Evolutionary conservation across 192 early-diverging fungal genomes (phyloP).

Genomic region (Coemansia erecta): DNA sequence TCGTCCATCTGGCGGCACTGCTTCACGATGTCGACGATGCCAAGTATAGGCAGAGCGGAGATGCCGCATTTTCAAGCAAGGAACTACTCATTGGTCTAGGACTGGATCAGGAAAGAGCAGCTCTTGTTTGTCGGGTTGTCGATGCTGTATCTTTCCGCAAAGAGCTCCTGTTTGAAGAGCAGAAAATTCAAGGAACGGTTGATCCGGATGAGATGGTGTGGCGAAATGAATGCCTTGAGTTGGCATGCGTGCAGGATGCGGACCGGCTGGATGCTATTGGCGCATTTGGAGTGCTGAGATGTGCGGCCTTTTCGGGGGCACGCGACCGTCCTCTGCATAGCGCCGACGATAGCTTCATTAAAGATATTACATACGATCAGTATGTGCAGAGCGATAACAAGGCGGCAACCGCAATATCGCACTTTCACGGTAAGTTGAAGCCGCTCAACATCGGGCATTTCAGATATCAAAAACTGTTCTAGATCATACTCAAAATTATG

Average conservation of each 20-base stretch:
- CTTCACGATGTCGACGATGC: constrained; percentile 71
- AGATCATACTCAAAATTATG: not conserved
- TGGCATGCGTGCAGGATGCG: constrained; percentile 71
- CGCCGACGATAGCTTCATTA: constrained; percentile 50
- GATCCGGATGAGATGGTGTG: constrained; percentile 45
- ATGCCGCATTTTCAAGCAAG: constrained; percentile 44
- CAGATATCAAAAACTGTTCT: not conserved
- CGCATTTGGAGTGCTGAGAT: constrained; percentile 71
- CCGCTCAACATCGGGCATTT: not conserved
- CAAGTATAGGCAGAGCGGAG: constrained; percentile 57
- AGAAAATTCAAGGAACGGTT: constrained; percentile 18
- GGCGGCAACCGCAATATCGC: constrained; percentile 59
- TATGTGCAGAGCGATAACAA: constrained; percentile 55
- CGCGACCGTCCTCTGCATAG: constrained; percentile 59
- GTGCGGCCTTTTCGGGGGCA: constrained; percentile 68
- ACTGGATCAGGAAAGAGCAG: constrained; percentile 45
- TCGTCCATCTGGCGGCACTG: constrained; percentile 66
- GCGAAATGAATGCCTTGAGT: constrained; percentile 57
- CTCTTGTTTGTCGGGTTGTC: constrained; percentile 56
- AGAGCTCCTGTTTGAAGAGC: constrained; percentile 57
- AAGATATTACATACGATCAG: constrained; percentile 60
- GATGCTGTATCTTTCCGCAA: constrained; percentile 66
- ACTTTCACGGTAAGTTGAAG: constrained; percentile 60
- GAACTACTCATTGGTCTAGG: constrained; percentile 54
- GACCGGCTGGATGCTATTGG: constrained; percentile 73